Evolutionary conservation across 2,329 filamentous ascomycete species (phyloP), one percentile per base, ranked within the genome.

Genomic region (Orbilia oligospora): DNA sequence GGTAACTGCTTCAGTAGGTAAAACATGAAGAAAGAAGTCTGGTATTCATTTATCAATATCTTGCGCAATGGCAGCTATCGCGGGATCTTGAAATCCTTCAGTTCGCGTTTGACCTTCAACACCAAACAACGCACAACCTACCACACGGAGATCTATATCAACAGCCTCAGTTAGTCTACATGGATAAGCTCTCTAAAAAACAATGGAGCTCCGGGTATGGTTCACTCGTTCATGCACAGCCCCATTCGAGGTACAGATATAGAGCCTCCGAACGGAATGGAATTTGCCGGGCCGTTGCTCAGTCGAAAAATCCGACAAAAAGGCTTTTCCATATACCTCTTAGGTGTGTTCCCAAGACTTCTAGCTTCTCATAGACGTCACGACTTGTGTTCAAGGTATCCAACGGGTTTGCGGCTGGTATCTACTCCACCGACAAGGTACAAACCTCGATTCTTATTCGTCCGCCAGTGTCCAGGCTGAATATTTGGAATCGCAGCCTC

Each of bases 401-500:
- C 38, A n/a, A 41, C 38, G 16, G 14, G 38, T 3, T 41, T 41
- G 38, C 38, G 38, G 38, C 38, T 41, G 38, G 38, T 14, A n/a
- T 41, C 12, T n/a, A 14, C 3, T 14, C 38, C 38, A n/a, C 14
- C 5, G 1, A n/a, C 38, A 2, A 41, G 12, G 12, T 4, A n/a
- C 38, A 10, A 41, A n/a, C 12, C 38, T 41, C 38, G 38, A 41
- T 41, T 41, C 9, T 16, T 14, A 41, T 41, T 41, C 12, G 38
- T 41, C 14, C 2, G 51, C 27, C 9, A 16, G 22, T 10, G 51
- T n/a, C 5, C n/a, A 41, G 53, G 18, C 33, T 58, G 33, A 18
- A 46, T 22, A 58, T 58, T 58, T 58, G 53, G 53, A 58, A 58
- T 58, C 53, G 30, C 30, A 58, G 53, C 53, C 53, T 58, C 10